Percentiles rank a stretch among this genome's conserved stretches.
Conservation (phyloP, 2,329 filamentous ascomycete species). For the Neofusicoccum laricinum region DNA sequence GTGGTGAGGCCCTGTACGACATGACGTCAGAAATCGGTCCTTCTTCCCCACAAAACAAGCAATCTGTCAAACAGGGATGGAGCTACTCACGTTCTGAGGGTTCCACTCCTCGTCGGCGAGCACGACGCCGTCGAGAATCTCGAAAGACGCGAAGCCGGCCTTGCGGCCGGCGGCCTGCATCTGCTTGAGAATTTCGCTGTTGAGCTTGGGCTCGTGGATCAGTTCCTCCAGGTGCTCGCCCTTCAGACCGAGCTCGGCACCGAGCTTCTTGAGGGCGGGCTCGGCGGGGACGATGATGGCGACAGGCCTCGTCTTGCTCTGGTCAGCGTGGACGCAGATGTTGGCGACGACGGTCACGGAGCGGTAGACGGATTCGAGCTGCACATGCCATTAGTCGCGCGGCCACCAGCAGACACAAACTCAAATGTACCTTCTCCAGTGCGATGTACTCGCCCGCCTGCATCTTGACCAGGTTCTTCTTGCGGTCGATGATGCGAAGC, state of each 20-base stretch:
- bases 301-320: slow-evolving; percentile 72
- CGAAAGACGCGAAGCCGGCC: slow-evolving; percentile 66
- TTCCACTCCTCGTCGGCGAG: slow-evolving; percentile 86
- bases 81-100: slow-evolving; percentile 68
- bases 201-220: slow-evolving; percentile 65
- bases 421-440: slow-evolving; percentile 64
- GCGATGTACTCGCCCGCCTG: slow-evolving; percentile 95
- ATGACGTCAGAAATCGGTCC: slow-evolving; percentile 22
- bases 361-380: slow-evolving; percentile 88
- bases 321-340: slow-evolving; percentile 81
- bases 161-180: slow-evolving; percentile 63
- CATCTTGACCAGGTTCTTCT: slow-evolving; percentile 98
- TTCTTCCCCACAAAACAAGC: neutral
- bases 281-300: slow-evolving; percentile 71
- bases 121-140: slow-evolving; percentile 74
- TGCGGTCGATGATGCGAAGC: slow-evolving; percentile 84
- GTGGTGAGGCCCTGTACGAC: slow-evolving; percentile 45
- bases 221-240: slow-evolving; percentile 66
- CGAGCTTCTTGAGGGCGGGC: slow-evolving; percentile 55
- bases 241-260: slow-evolving; percentile 57
- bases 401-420: neutral
- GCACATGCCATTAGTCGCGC: neutral
- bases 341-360: slow-evolving; percentile 75
- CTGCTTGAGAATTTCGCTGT: slow-evolving; percentile 65
- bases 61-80: neutral